phyloP scores from a whole-genome alignment of 768 basidiomycete genomes.

The Macrolepiota albuminosa region DNA sequence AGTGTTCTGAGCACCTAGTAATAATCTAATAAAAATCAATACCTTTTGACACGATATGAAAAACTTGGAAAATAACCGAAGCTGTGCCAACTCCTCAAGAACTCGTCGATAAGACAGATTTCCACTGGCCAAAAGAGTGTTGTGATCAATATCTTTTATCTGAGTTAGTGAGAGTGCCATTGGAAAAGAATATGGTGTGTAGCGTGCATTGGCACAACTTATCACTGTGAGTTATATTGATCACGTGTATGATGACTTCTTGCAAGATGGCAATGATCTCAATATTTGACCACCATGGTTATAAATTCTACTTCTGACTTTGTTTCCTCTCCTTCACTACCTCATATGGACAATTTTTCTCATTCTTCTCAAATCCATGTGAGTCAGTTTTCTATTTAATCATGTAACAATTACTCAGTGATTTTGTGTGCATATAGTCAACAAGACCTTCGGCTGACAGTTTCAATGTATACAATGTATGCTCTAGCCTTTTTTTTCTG shows the following conservation, averaged over 20 bases:
- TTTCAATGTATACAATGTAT: too few relatives aligned
- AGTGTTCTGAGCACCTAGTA: neutral
- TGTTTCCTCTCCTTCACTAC: too few relatives aligned
- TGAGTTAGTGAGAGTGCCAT: neutral
- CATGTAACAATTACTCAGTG: too few relatives aligned
- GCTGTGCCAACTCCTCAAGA: neutral
- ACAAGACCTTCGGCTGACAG: too few relatives aligned
- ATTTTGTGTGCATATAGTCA: too few relatives aligned
- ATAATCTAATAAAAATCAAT: neutral
- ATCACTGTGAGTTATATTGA: neutral
- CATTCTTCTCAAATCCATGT: too few relatives aligned
- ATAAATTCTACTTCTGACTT: too few relatives aligned
- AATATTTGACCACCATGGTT: too few relatives aligned
- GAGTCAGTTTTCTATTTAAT: too few relatives aligned
- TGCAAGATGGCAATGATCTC: too few relatives aligned
- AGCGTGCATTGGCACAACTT: neutral
- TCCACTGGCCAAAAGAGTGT: neutral
- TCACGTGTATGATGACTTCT: neutral
- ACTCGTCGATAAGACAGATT: neutral
- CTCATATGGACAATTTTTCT: too few relatives aligned
- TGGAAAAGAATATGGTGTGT: neutral
- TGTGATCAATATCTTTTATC: neutral
- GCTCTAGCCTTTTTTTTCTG: too few relatives aligned
- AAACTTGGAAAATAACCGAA: neutral
- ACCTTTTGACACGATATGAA: neutral